Evolutionary conservation across 192 early-diverging fungal genomes (phyloP).

Genomic region (Coemansia sp.): DNA sequence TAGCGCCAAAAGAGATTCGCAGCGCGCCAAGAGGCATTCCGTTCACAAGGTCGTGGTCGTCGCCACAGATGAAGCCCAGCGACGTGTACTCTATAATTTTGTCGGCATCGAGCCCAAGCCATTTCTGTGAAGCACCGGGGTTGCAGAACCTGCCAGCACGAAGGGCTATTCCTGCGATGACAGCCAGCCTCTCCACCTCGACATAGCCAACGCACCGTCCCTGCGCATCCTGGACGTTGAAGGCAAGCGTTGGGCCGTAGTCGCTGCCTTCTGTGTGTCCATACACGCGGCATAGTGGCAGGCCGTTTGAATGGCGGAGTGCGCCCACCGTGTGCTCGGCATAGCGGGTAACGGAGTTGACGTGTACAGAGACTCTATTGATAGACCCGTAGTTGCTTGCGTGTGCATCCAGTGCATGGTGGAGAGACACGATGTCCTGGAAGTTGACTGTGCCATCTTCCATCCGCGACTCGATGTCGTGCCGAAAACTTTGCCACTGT

Average conservation of each 20-base stretch:
- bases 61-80: slow-evolving; percentile 73
- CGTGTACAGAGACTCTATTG: slow-evolving; percentile 53
- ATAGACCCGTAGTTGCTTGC: slow-evolving; percentile 49
- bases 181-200: slow-evolving; percentile 68
- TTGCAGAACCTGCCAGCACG: slow-evolving; percentile 80
- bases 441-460: slow-evolving; percentile 84
- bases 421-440: slow-evolving; percentile 68
- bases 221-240: slow-evolving; percentile 65
- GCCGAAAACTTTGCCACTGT: slow-evolving; percentile 60
- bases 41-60: slow-evolving; percentile 70
- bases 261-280: slow-evolving; percentile 13
- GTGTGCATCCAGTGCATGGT: slow-evolving; percentile 65
- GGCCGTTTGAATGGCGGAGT: slow-evolving; percentile 60
- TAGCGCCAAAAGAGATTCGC: slow-evolving; percentile 77
- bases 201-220: slow-evolving; percentile 62
- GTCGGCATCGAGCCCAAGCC: slow-evolving; percentile 60
- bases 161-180: slow-evolving; percentile 65
- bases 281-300: slow-evolving; percentile 46
- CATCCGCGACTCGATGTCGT: slow-evolving; percentile 52
- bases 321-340: slow-evolving; percentile 45
- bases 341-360: slow-evolving; percentile 49
- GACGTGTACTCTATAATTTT: slow-evolving; percentile 56
- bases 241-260: slow-evolving; percentile 68
- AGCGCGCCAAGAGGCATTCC: slow-evolving; percentile 69
- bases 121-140: slow-evolving; percentile 69